Evolutionary conservation across 129 eudicot species (phyloP), one percentile per base, ranked within the genome.

Genomic region (Pulicaria dysenterica): DNA sequence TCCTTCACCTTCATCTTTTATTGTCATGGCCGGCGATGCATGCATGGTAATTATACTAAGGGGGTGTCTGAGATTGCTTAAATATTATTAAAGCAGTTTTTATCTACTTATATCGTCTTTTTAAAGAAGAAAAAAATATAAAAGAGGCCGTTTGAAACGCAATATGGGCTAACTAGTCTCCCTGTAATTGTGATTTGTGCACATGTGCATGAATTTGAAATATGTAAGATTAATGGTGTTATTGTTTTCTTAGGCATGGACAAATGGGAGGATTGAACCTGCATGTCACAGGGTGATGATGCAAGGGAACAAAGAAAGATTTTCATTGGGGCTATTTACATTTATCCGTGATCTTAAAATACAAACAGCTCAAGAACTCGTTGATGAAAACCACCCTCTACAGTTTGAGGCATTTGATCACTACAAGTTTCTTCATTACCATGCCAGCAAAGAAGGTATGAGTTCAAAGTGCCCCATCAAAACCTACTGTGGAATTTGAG

Each of bases 11-110:
- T 75, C 82, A 47, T 77, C 86, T 13, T 85, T 83, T 60, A 51
- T 83, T 24, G 83, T 88, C 83, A 83, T 88, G 81, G 90, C 90
- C 5, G 95, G 95, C 6, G 95, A 88, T 43, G 88, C 84, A 59
- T 82, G 83, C 79, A 80, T 63, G 86, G 90, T 85, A 13, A 5
- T 5, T 63, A 63, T 42, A 8, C 38, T 11, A 7, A 14, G 4
- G 3, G 17, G 5, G 2, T 19, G 15, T 50, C 13, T 50, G 6
- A 19, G 56, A 50, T 50, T 50, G 19, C 56, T 24, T 24, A 24
- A 24, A n/a, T n/a, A n/a, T 13, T 13, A 13, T 50, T 14, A 2
- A 50, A n/a, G 13, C 19, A 3, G 7, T 7, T 50, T 7, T 50
- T 50, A 14, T 13, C 17, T 50, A 4, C 11, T 46, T 8, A 10